Percentiles rank a stretch among this genome's conserved stretches.
Evolutionary conservation across 192 early-diverging fungal species (phyloP).

Genomic region (Radiomyces spectabilis): DNA sequence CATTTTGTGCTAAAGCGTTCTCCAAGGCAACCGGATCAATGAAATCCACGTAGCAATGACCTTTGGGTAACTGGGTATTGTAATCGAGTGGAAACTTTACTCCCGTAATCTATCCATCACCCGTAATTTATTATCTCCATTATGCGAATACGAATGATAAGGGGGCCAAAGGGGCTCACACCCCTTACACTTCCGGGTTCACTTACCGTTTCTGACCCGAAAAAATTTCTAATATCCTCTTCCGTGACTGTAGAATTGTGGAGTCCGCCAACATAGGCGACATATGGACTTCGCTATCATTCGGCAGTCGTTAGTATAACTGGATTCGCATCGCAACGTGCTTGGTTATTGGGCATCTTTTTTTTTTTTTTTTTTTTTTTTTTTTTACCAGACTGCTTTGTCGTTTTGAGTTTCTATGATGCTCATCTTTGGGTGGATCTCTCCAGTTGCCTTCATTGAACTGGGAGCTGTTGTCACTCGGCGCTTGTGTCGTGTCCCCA

Average conservation of each 20-base stretch:
- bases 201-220: slow-evolving; percentile 29
- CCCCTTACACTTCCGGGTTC: no score
- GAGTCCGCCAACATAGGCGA: slow-evolving; percentile 25
- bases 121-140: no score
- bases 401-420: background rate
- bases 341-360: no score
- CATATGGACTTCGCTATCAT: slow-evolving; percentile 20
- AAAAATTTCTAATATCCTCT: slow-evolving; percentile 25
- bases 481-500: no score
- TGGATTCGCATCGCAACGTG: no score
- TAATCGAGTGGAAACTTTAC: slow-evolving; percentile 26
- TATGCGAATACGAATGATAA: no score
- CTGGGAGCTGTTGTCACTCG: background rate
- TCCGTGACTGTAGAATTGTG: slow-evolving; percentile 21
- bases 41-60: slow-evolving; percentile 34
- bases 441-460: no score
- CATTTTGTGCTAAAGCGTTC: slow-evolving; percentile 18
- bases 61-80: slow-evolving; percentile 18
- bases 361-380: no score
- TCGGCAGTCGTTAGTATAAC: no score
- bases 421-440: no score
- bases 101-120: slow-evolving; percentile 11
- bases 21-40: slow-evolving; percentile 15
- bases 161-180: no score
- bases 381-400: slow-evolving; percentile 8